Evolutionary conservation across 345 rosid genomes (phyloP).

Genomic region (Populus simonii): DNA sequence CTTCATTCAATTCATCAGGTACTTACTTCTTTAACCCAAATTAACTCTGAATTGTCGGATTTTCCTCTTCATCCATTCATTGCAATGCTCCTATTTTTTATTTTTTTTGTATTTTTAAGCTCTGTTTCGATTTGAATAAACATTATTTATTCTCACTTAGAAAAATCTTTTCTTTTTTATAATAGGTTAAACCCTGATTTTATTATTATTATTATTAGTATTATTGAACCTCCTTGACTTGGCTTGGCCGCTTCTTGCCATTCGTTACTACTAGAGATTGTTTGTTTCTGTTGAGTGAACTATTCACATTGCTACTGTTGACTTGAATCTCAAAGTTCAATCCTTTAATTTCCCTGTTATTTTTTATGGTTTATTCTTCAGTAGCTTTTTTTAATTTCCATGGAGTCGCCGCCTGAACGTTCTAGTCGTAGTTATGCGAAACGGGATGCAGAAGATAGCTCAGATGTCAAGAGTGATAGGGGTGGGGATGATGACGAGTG

Average conservation of each 20-base stretch:
- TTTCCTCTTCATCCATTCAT: too few relatives aligned
- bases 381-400: constrained; percentile 4
- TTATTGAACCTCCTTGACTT: not conserved
- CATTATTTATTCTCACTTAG: too few relatives aligned
- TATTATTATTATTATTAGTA: not conserved
- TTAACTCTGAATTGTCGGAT: too few relatives aligned
- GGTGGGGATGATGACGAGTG: constrained; percentile 55
- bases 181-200: not conserved
- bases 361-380: not conserved
- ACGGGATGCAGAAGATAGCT: constrained; percentile 44
- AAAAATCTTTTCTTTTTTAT: too few relatives aligned
- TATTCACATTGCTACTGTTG: not conserved
- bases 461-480: constrained; percentile 44
- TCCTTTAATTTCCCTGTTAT: not conserved
- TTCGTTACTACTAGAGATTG: not conserved
- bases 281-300: not conserved
- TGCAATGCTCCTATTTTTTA: too few relatives aligned
- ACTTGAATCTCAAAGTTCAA: not conserved
- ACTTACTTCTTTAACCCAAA: too few relatives aligned
- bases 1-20: too few relatives aligned
- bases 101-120: too few relatives aligned
- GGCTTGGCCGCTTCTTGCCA: not conserved
- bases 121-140: too few relatives aligned
- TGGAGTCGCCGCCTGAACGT: constrained; percentile 75
- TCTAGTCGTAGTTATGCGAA: constrained; percentile 37